A percentile compares a stretch with the other conserved stretches of the same genome.
Conservation (phyloP, 169 alveolate species). For the Pseudocohnilembus persalinus region DNA sequence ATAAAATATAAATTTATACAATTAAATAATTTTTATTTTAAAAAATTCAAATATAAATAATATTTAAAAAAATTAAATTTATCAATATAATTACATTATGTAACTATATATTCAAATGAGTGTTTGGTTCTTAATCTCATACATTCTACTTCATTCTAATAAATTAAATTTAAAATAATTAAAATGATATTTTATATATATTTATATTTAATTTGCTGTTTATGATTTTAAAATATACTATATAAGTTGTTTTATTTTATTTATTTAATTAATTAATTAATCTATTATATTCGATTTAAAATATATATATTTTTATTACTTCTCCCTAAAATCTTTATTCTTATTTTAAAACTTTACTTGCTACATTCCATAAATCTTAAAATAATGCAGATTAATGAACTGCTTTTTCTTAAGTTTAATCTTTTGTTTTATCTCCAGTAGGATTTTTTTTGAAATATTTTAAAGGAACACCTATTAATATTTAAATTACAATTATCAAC, state of each 20-base stretch:
- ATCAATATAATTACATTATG: slow-evolving; percentile 19
- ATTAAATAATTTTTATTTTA: not conserved
- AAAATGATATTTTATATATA: not conserved
- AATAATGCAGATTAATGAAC: slow-evolving; percentile 40
- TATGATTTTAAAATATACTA: not conserved
- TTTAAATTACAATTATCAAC: not conserved
- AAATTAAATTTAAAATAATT: not conserved
- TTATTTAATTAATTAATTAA: too few species aligned
- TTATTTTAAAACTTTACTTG: slow-evolving; percentile 33
- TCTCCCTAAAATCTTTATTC: slow-evolving; percentile 30
- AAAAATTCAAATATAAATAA: not conserved
- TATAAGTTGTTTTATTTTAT: too few species aligned
- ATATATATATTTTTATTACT: not conserved
- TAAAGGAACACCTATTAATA: slow-evolving; percentile 19
- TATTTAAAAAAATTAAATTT: too few species aligned
- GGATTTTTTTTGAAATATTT: slow-evolving; percentile 34
- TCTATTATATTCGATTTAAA: too few species aligned
- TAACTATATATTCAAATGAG: slow-evolving; percentile 34
- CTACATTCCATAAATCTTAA: slow-evolving; percentile 47
- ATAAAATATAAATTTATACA: not conserved
- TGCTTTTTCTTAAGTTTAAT: slow-evolving; percentile 45
- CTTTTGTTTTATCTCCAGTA: too few species aligned
- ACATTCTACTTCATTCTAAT: slow-evolving; percentile 39
- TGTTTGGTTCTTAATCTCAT: slow-evolving; percentile 42
- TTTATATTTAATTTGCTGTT: not conserved